Percentiles rank a stretch among this genome's conserved stretches.
Evolutionary conservation across 495 filamentous ascomycete genomes (phyloP).

Genomic region (Neurospora sp.): DNA sequence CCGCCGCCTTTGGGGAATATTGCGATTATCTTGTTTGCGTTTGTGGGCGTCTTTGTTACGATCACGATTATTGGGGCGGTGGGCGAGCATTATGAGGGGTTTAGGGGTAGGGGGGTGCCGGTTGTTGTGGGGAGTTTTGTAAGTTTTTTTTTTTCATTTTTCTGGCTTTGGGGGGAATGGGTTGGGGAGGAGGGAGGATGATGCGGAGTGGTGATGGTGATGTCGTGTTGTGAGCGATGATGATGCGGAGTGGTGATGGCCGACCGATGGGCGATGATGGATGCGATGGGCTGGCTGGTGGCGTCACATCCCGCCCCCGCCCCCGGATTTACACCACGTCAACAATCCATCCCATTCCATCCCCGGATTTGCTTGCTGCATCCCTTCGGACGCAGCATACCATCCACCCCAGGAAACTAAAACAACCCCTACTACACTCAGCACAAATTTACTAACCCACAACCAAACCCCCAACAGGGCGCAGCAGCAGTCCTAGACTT

Average conservation of each 20-base stretch:
- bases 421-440: too few relatives aligned
- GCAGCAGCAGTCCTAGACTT: slow-evolving; percentile 71
- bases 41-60: slow-evolving; percentile 44
- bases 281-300: background rate
- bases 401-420: too few relatives aligned
- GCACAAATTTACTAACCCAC: too few relatives aligned
- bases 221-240: too few relatives aligned
- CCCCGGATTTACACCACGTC: background rate
- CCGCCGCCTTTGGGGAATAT: slow-evolving; percentile 34
- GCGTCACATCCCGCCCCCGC: background rate
- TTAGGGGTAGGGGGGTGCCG: slow-evolving; percentile 29
- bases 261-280: too few relatives aligned
- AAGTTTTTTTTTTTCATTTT: slow-evolving; percentile 5
- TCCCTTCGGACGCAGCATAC: too few relatives aligned
- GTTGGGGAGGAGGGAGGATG: background rate
- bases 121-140: slow-evolving; percentile 45
- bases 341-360: background rate
- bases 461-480: slow-evolving; percentile 37
- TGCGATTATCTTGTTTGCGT: slow-evolving; percentile 39
- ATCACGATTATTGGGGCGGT: slow-evolving; percentile 39
- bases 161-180: background rate
- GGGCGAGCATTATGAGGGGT: slow-evolving; percentile 23
- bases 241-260: too few relatives aligned
- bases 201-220: background rate
- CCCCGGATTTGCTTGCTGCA: too few relatives aligned